A percentile compares a stretch with the other conserved stretches of the same genome.
These are phyloP conservation scores for Oldenlandia corymbosa DNA, from an alignment of 257 asterid species.

Conservation along the genomic window DNA sequence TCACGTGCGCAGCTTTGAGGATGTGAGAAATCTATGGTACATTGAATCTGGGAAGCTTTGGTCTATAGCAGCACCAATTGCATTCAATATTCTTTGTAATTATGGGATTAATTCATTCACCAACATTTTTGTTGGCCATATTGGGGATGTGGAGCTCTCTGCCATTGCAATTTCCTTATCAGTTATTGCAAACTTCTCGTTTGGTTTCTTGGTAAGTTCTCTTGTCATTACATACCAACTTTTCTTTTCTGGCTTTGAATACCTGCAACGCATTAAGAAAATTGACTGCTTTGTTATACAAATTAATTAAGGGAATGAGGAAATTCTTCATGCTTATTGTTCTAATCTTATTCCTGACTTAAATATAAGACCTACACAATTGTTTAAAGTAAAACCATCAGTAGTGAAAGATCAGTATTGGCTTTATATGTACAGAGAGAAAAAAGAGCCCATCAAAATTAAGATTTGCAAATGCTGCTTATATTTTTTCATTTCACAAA, in stretches of 20 bases:
- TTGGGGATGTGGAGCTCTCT: conserved; percentile 90
- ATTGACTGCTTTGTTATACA: neutral
- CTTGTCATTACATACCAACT: neutral
- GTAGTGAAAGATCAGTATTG: neutral
- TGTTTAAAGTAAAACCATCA: neutral
- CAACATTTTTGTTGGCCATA: conserved; percentile 78
- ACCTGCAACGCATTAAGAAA: too few relatives aligned
- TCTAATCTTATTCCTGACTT: neutral
- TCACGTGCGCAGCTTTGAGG: conserved; percentile 36
- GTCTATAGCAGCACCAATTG: conserved; percentile 86
- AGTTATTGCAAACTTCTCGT: conserved; percentile 78
- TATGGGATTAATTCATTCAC: conserved; percentile 90
- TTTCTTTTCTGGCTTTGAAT: too few relatives aligned
- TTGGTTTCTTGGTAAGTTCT: conserved; percentile 82
- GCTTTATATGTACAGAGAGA: neutral
- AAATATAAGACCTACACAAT: too few relatives aligned
- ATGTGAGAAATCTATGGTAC: conserved; percentile 30
- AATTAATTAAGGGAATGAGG: neutral
- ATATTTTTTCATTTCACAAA: too few relatives aligned
- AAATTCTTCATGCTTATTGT: neutral
- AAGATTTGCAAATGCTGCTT: neutral
- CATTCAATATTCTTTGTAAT: conserved; percentile 85
- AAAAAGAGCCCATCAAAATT: too few relatives aligned
- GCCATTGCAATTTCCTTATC: conserved; percentile 84
- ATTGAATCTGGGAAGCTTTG: conserved; percentile 68